Percentiles rank a stretch among this genome's conserved stretches.
Conservation (phyloP, 495 filamentous ascomycete species). For the Viridothelium virens region DNA sequence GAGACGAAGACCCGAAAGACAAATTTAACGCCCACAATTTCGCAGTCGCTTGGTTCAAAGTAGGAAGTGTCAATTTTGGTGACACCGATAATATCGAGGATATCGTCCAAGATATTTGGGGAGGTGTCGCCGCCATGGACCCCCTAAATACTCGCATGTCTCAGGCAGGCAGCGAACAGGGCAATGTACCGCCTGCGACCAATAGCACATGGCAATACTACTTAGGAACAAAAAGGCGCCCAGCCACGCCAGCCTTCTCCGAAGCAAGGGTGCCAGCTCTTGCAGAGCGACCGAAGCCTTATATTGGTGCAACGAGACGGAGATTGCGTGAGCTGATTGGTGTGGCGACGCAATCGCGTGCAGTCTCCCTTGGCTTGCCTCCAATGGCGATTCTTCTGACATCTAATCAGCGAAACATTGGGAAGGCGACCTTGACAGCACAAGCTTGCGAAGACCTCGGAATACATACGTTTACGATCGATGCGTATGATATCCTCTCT, state of each 20-base stretch:
- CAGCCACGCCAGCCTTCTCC: background rate
- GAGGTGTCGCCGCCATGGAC: slow-evolving; percentile 73
- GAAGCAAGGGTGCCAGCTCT: slow-evolving; percentile 9
- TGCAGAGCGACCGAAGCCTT: slow-evolving; percentile 37
- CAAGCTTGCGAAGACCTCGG: slow-evolving; percentile 83
- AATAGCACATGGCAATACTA: slow-evolving; percentile 80
- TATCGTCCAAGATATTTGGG: slow-evolving; percentile 63
- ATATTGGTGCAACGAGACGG: slow-evolving; percentile 60
- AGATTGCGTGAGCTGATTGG: slow-evolving; percentile 77
- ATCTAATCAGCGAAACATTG: slow-evolving; percentile 85
- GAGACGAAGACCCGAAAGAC: background rate
- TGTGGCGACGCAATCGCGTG: slow-evolving; percentile 79
- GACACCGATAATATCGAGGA: slow-evolving; percentile 42
- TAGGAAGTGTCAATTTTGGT: slow-evolving; percentile 56
- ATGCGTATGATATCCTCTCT: slow-evolving; percentile 86
- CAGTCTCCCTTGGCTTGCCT: slow-evolving; percentile 76
- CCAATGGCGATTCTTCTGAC: slow-evolving; percentile 79
- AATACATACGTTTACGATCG: slow-evolving; percentile 79
- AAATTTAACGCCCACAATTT: slow-evolving; percentile 37
- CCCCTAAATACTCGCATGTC: slow-evolving; percentile 77
- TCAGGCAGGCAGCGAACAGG: slow-evolving; percentile 73
- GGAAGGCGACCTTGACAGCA: slow-evolving; percentile 68
- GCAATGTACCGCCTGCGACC: slow-evolving; percentile 64
- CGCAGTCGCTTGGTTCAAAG: slow-evolving; percentile 76
- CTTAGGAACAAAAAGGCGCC: slow-evolving; percentile 52